Evolutionary conservation across 768 basidiomycete genomes (phyloP).

Genomic region (Tylopilus balloui): DNA sequence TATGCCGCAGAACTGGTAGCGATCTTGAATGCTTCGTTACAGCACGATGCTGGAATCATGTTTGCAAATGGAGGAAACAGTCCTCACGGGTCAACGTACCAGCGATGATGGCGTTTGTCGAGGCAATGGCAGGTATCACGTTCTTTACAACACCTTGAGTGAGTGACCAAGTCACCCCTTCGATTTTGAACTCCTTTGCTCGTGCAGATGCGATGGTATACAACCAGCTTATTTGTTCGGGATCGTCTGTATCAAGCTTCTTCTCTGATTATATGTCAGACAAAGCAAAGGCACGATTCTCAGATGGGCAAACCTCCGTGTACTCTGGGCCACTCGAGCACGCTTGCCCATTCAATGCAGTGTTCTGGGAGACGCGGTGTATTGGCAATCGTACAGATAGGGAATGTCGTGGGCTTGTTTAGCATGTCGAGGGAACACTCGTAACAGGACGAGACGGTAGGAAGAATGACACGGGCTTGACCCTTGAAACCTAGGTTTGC

Average conservation of each 20-base stretch:
- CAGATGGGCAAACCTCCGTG: conserved; percentile 60
- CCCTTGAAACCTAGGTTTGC: conserved; percentile 83
- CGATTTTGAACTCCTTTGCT: conserved; percentile 93
- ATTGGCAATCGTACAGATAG: conserved; percentile 98
- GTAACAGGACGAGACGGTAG: conserved; percentile 93
- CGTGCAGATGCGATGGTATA: conserved; percentile 76
- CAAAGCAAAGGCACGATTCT: not conserved
- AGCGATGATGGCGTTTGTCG: conserved; percentile 97
- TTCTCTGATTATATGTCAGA: conserved; percentile 48
- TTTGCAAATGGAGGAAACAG: not conserved
- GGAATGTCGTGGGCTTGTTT: conserved; percentile 94
- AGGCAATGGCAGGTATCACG: conserved; percentile 98
- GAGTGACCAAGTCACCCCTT: conserved; percentile 95
- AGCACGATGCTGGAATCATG: conserved; percentile 72
- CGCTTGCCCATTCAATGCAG: conserved; percentile 99
- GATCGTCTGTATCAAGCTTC: conserved; percentile 96
- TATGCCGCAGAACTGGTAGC: conserved; percentile 93
- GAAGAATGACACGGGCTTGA: conserved; percentile 94
- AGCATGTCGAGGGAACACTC: conserved; percentile 98
- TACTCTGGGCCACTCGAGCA: conserved; percentile 95
- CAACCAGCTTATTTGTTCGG: conserved; percentile 94
- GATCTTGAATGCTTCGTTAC: conserved; percentile 99
- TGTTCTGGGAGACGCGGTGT: conserved; percentile 97
- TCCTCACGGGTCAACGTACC: conserved; percentile 43
- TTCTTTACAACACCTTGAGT: conserved; percentile 99